phyloP scores from a whole-genome alignment of 106 monocot genomes.

The Dioscorea alata region DNA sequence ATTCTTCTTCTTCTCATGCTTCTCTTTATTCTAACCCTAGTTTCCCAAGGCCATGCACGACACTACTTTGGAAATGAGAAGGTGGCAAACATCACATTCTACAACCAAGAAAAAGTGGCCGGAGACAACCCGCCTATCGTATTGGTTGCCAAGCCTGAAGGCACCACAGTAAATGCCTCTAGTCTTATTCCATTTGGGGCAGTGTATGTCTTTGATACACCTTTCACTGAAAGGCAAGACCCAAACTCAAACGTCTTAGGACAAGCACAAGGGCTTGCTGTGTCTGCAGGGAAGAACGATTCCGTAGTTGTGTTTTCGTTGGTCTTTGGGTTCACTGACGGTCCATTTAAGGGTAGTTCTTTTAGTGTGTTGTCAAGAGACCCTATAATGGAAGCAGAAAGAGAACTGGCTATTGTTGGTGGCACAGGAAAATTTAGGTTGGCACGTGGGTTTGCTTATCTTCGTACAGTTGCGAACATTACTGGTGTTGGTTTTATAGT shows the following conservation, averaged over 20 bases:
- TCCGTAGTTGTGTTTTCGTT: conserved; percentile 3
- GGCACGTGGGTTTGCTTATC: conserved; percentile 10
- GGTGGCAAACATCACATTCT: background rate
- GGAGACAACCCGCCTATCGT: background rate
- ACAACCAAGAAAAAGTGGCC: background rate
- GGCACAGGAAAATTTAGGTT: conserved; percentile 15
- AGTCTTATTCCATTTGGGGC: background rate
- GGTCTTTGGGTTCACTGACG: conserved; percentile 9
- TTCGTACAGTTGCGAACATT: background rate
- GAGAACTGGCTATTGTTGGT: conserved; percentile 24
- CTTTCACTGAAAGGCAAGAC: background rate
- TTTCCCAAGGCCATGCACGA: no score
- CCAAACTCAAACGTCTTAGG: conserved; percentile 1
- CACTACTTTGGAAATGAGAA: background rate
- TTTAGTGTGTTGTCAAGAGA: conserved; percentile 18
- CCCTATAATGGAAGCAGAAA: background rate
- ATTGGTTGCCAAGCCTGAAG: background rate
- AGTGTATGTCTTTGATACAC: background rate
- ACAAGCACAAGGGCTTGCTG: conserved; percentile 18
- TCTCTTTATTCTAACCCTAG: no score
- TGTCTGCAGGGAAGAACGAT: conserved; percentile 1
- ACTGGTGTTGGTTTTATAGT: background rate
- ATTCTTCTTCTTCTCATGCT: no score
- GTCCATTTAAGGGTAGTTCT: conserved; percentile 18
- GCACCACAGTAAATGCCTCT: background rate